Percentiles rank a stretch among this genome's conserved stretches.
Conservation (phyloP, 108 stramenopile genomes). For the Halocafeteria seosinensis region DNA sequence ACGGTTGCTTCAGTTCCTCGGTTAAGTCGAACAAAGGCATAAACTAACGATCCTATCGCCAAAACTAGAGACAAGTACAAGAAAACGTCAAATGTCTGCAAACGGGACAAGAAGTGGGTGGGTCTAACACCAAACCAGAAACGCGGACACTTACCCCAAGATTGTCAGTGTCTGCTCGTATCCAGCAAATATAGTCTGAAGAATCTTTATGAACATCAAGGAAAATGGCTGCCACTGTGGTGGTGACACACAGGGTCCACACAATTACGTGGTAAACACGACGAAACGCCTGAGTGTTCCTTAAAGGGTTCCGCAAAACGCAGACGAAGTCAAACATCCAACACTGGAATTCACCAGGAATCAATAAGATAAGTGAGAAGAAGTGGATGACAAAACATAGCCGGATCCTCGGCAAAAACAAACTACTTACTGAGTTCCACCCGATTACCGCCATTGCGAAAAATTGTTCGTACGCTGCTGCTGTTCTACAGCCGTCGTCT, state of each 20-base stretch:
- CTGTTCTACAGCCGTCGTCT: background rate
- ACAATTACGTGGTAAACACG: background rate
- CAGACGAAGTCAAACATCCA: background rate
- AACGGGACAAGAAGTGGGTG: too few species aligned
- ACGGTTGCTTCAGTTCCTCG: background rate
- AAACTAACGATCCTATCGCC: background rate
- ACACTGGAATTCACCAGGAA: background rate
- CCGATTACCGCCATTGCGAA: background rate
- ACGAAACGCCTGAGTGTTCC: background rate
- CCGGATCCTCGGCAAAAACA: background rate
- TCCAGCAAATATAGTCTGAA: background rate
- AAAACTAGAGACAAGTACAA: background rate
- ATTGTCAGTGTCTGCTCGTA: background rate
- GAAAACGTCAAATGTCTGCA: background rate
- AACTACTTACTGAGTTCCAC: background rate
- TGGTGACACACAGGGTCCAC: background rate
- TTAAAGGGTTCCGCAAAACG: background rate
- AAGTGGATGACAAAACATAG: background rate
- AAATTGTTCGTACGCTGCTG: background rate
- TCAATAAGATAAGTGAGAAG: background rate
- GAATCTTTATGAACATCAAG: background rate
- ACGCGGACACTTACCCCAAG: too few species aligned
- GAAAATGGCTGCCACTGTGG: background rate
- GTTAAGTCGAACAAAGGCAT: background rate
- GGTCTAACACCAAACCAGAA: too few species aligned